A percentile compares a stretch with the other conserved stretches of the same genome.
phyloP scores from a whole-genome alignment of 208 protist genomes.

The Leishmania guyanensis region DNA sequence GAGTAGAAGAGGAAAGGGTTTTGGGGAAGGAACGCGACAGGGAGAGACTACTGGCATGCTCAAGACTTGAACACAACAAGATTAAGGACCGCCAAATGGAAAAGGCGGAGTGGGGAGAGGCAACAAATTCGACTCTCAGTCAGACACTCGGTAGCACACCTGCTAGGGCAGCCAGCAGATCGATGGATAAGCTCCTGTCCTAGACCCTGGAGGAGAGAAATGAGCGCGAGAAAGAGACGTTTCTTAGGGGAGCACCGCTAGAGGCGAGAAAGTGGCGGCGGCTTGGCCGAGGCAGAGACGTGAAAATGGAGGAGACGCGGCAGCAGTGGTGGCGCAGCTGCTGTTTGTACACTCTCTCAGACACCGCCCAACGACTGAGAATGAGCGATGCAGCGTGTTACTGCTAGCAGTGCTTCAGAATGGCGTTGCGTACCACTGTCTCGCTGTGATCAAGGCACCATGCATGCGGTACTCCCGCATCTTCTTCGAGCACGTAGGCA shows the following conservation, averaged over 20 bases:
- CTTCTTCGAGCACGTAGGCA: constrained; percentile 53
- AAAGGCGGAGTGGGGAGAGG: not conserved
- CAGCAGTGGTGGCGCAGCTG: not conserved
- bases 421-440: constrained; percentile 46
- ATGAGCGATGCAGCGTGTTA: not conserved
- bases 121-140: not conserved
- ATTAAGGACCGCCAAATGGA: no score
- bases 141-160: not conserved
- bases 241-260: not conserved
- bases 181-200: not conserved
- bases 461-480: constrained; percentile 51
- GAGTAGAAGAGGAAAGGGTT: not conserved
- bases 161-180: not conserved
- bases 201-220: not conserved
- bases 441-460: constrained; percentile 74
- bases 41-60: not conserved
- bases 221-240: not conserved
- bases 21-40: not conserved
- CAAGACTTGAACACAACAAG: not conserved
- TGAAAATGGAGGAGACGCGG: no score
- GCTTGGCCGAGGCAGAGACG: not conserved
- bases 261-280: not conserved
- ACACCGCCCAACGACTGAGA: not conserved
- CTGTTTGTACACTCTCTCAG: not conserved
- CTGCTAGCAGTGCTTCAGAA: constrained; percentile 35